Percentiles rank a stretch among this genome's conserved stretches.
These are phyloP conservation scores for Penicillium flavigenum DNA, from an alignment of 495 filamentous ascomycete species.

Conservation along the genomic window DNA sequence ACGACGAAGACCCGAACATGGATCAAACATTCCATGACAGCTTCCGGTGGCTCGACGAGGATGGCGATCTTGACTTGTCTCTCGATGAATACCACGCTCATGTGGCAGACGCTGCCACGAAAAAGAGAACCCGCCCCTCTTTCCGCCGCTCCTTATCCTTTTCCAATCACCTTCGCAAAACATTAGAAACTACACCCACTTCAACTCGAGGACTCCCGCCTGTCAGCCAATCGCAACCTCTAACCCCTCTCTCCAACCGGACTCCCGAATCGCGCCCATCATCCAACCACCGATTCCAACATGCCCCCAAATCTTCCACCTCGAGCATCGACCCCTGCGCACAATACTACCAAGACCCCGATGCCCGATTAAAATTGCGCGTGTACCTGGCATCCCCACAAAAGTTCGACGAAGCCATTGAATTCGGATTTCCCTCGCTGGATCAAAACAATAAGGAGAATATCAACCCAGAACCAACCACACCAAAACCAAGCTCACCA, in stretches of 20 bases:
- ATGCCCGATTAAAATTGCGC: slow-evolving; percentile 80
- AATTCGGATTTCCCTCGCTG: slow-evolving; percentile 83
- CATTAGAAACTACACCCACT: slow-evolving; percentile 17
- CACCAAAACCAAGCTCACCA: slow-evolving; percentile 12
- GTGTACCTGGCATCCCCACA: slow-evolving; percentile 89
- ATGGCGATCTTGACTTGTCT: slow-evolving; percentile 69
- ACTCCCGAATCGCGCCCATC: slow-evolving; percentile 39
- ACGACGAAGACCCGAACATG: slow-evolving; percentile 42
- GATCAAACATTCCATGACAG: slow-evolving; percentile 60
- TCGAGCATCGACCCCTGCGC: slow-evolving; percentile 69
- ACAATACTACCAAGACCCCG: slow-evolving; percentile 85
- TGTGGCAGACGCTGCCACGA: slow-evolving; percentile 34
- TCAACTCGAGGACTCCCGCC: slow-evolving; percentile 23
- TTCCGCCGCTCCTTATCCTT: slow-evolving; percentile 53
- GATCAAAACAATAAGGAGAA: slow-evolving; percentile 41
- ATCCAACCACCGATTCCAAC: slow-evolving; percentile 23
- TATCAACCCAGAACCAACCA: slow-evolving; percentile 19
- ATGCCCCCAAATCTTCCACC: slow-evolving; percentile 43
- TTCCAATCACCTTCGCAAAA: slow-evolving; percentile 21
- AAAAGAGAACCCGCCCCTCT: slow-evolving; percentile 34
- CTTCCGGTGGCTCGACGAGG: slow-evolving; percentile 79
- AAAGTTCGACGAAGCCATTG: slow-evolving; percentile 92
- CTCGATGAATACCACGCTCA: slow-evolving; percentile 55
- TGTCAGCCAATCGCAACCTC: slow-evolving; percentile 21
- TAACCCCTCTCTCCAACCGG: slow-evolving; percentile 27